Evolutionary conservation across 1,139 yeast species (phyloP).

Genomic region (Scheffersomyces quercinus): DNA sequence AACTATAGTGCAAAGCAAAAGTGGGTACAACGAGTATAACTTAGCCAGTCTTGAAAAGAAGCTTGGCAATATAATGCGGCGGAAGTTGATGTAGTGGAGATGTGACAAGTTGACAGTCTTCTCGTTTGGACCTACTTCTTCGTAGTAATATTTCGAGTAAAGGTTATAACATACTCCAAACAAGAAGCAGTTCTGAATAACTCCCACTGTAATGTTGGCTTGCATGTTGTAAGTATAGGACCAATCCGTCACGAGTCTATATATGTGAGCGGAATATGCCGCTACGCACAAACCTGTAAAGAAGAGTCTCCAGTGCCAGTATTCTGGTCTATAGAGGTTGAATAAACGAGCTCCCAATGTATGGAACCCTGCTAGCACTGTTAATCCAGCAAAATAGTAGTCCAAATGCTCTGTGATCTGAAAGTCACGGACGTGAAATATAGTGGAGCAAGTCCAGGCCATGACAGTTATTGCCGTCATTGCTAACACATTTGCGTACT

Average conservation of each 20-base stretch:
- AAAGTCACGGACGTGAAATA: constrained; percentile 87
- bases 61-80: constrained; percentile 27
- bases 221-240: constrained; percentile 93
- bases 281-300: constrained; percentile 45
- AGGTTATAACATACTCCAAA: constrained; percentile 32
- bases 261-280: constrained; percentile 63
- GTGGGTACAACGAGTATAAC: constrained; percentile 43
- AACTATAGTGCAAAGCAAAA: constrained; percentile 51
- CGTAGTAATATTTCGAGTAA: constrained; percentile 33
- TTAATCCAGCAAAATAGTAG: constrained; percentile 89
- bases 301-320: constrained; percentile 22
- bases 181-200: constrained; percentile 63
- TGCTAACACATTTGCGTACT: constrained; percentile 33
- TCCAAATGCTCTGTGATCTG: constrained; percentile 80
- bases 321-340: constrained; percentile 48
- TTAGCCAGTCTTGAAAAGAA: constrained; percentile 42
- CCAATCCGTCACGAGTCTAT: constrained; percentile 73
- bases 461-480: constrained; percentile 66
- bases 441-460: constrained; percentile 86
- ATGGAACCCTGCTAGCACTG: constrained; percentile 79
- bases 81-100: constrained; percentile 25
- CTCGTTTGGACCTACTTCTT: constrained; percentile 15
- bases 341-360: constrained; percentile 61
- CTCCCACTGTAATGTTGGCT: constrained; percentile 79
- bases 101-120: constrained; percentile 19